phyloP scores from a whole-genome alignment of 192 early-diverging fungal genomes.

The Coemansia sp. region DNA sequence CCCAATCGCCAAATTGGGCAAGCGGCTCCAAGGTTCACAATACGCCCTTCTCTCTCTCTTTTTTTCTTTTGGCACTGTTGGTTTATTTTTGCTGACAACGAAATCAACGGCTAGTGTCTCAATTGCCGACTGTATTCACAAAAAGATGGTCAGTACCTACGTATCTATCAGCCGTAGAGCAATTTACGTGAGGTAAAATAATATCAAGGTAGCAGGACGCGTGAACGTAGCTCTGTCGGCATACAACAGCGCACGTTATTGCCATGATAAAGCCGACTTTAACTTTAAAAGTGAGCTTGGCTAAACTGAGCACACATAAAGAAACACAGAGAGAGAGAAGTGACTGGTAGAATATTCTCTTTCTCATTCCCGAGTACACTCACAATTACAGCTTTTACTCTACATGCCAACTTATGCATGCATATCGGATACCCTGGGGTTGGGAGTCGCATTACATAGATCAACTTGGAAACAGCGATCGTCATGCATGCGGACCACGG shows the following conservation, averaged over 20 bases:
- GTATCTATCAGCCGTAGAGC: no score
- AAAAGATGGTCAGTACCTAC: background rate
- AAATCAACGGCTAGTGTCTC: background rate
- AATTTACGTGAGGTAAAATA: background rate
- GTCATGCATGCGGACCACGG: no score
- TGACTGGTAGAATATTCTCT: no score
- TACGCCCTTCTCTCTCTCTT: no score
- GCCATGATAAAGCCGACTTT: background rate
- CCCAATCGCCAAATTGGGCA: background rate
- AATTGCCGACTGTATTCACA: background rate
- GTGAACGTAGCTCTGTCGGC: no score
- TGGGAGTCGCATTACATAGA: no score
- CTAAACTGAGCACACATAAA: no score
- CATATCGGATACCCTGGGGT: background rate
- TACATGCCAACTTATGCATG: background rate
- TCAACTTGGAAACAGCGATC: background rate
- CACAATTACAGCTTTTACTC: background rate
- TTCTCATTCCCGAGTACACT: background rate
- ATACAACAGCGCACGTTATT: no score
- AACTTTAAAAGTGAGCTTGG: background rate
- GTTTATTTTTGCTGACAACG: background rate
- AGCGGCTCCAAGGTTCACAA: no score
- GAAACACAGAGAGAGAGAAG: no score
- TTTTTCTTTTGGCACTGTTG: no score
- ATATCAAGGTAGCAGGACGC: no score